Conservation (phyloP, 1,284 basidiomycete species). For the Tylopilus sp. region DNA sequence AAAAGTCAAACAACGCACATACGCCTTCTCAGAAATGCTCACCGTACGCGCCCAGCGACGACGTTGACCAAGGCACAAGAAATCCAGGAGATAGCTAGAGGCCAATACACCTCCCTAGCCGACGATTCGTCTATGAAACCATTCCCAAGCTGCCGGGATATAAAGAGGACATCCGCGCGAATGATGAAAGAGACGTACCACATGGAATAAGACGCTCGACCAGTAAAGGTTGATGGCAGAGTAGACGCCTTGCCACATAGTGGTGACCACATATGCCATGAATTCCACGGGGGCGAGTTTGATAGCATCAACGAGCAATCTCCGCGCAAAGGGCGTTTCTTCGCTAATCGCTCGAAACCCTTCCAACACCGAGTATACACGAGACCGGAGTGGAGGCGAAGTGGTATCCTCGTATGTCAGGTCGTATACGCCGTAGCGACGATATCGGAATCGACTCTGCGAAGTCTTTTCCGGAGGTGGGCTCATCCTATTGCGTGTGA, state of each 20-base stretch:
- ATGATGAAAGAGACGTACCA: conserved; percentile 12
- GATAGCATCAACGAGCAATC: conserved; percentile 32
- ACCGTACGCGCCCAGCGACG: conserved; percentile 14
- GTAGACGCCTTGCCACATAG: conserved; percentile 31
- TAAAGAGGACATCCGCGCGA: not conserved
- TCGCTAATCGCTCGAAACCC: not conserved
- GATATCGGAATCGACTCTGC: conserved; percentile 4
- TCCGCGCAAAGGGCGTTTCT: conserved; percentile 4
- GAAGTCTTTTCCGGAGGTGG: not conserved
- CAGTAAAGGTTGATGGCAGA: conserved; percentile 31
- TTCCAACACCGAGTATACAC: conserved; percentile 3
- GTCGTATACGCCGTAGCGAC: conserved; percentile 23
- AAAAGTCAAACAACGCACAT: conserved; percentile 18
- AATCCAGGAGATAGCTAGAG: conserved; percentile 22
- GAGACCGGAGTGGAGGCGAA: not conserved
- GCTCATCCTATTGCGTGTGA: not conserved
- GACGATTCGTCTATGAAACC: not conserved
- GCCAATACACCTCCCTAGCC: not conserved
- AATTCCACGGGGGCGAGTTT: conserved; percentile 32
- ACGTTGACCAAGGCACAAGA: conserved; percentile 16
- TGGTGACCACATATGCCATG: conserved; percentile 26
- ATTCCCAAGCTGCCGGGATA: conserved; percentile 14
- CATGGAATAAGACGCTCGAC: conserved; percentile 17
- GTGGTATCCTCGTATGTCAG: conserved; percentile 22
- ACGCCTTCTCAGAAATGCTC: not conserved